Base-by-base conservation (phyloP, 805 yeast species). In the Monosporozyma siamensis region DNA sequence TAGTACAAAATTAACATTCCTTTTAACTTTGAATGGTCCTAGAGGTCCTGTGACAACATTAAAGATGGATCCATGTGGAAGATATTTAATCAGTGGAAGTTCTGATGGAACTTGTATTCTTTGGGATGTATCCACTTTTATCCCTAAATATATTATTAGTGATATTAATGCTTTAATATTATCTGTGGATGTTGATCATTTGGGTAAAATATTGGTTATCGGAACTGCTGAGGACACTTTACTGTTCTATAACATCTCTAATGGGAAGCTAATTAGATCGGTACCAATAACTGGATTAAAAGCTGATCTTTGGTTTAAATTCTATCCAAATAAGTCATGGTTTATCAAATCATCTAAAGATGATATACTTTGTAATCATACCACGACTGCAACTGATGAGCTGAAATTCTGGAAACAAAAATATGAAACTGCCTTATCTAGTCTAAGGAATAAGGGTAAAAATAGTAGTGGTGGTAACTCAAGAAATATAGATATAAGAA, bases 51-150 rank as follows among this genome's bases (percentile, higher is more conserved):
- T 74, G 3, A 68, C 74, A 3, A 52, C 71, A 24, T 44, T 77
- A 11, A 60, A 61, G 14, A 57, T 76, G 40, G 82, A 77, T 50
- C 79, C 80, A 3, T 53, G 66, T 39, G 86, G 81, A 0, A 50
- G 60, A 18, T 71, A 57, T 48, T 44, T 80, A 9, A 69, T 72
- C 2, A 70, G 70, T 2, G 86, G 83, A 0, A 66, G 80, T 15
- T 39, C 44, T 7, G 63, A 58, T 45, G 61, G 63, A 7, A 46
- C 50, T 10, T 53, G 58, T 15, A 44, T 48, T 4, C 29, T 52
- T 10, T 59, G 64, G 64, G 49, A 50, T 21, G 15, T 51, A 10
- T 12, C 17, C 5, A 41, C 47, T 1, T 42, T 59, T 42, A 44
- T 52, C 27, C 52, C 56, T 22, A 34, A 27, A 7, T n/a, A 21